A percentile compares a stretch with the other conserved stretches of the same genome.
Evolutionary conservation across 2,329 filamentous ascomycete genomes (phyloP).

Genomic region (Escovopsis sp.): DNA sequence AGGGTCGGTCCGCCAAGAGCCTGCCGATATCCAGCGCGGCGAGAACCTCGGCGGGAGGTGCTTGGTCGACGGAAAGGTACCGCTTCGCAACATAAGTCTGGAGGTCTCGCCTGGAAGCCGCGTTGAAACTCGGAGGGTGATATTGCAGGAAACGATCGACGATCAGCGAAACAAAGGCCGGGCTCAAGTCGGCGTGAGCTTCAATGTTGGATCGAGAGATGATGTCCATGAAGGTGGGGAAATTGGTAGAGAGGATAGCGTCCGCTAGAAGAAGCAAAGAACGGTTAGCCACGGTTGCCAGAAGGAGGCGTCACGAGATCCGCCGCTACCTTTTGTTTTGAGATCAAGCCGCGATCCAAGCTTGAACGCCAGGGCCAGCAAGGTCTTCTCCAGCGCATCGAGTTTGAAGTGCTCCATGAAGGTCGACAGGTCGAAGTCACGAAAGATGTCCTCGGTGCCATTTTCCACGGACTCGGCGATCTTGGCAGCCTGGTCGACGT

Average conservation of each 20-base stretch:
- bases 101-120: slow-evolving; percentile 56
- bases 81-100: slow-evolving; percentile 51
- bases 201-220: slow-evolving; percentile 51
- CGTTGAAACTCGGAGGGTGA: slow-evolving; percentile 73
- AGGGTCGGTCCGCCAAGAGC: slow-evolving; percentile 43
- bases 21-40: slow-evolving; percentile 56
- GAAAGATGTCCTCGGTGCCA: slow-evolving; percentile 82
- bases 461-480: slow-evolving; percentile 90
- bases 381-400: slow-evolving; percentile 73
- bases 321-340: slow-evolving; percentile 63
- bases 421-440: slow-evolving; percentile 88
- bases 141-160: slow-evolving; percentile 79
- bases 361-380: slow-evolving; percentile 81
- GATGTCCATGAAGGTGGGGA: slow-evolving; percentile 61
- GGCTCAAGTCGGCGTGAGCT: slow-evolving; percentile 50
- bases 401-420: slow-evolving; percentile 96
- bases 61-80: slow-evolving; percentile 48
- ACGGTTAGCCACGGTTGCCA: background rate
- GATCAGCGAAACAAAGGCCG: slow-evolving; percentile 61
- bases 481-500: slow-evolving; percentile 70
- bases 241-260: slow-evolving; percentile 73
- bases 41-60: slow-evolving; percentile 56
- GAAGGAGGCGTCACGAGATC: background rate
- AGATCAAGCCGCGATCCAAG: slow-evolving; percentile 66
- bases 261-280: slow-evolving; percentile 46